A percentile compares a stretch with the other conserved stretches of the same genome.
Evolutionary conservation across 176 grass and related monocot species (phyloP).

Genomic region (Eleusine coracana): DNA sequence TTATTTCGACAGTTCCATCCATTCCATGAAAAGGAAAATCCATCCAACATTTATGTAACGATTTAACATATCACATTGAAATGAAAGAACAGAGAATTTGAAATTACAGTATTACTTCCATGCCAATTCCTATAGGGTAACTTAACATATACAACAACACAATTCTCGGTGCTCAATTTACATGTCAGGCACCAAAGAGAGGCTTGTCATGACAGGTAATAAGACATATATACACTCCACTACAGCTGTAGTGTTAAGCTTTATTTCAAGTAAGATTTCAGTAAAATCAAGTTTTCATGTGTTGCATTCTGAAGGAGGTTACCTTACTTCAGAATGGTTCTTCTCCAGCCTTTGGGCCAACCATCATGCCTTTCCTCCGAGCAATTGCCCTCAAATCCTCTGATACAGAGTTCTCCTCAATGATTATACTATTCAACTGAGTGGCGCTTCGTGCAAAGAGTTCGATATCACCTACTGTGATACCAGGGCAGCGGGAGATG

Average conservation of each 20-base stretch:
- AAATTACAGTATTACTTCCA: not conserved
- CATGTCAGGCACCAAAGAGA: slow-evolving; percentile 39
- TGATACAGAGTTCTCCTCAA: slow-evolving; percentile 61
- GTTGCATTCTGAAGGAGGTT: slow-evolving; percentile 39
- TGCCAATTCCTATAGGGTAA: not conserved
- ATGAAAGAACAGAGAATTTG: not conserved
- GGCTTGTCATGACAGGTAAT: slow-evolving; percentile 25
- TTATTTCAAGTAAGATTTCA: slow-evolving; percentile 32
- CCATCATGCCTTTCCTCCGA: slow-evolving; percentile 52
- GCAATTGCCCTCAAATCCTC: slow-evolving; percentile 46
- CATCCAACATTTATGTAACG: not conserved
- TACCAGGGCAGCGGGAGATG: slow-evolving; percentile 59
- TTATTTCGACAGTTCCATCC: not conserved
- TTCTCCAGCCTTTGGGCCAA: slow-evolving; percentile 45
- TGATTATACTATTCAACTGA: slow-evolving; percentile 54
- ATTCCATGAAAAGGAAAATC: no score
- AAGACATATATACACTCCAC: not conserved
- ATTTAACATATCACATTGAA: not conserved
- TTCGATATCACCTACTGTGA: slow-evolving; percentile 50
- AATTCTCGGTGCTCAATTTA: slow-evolving; percentile 42
- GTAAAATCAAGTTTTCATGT: not conserved
- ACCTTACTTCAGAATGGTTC: slow-evolving; percentile 35
- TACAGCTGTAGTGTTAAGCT: not conserved
- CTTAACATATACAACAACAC: slow-evolving; percentile 27
- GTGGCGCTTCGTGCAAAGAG: slow-evolving; percentile 48